Conservation (phyloP, 805 yeast species). For the Sugiyamaella qingdaonensis region DNA sequence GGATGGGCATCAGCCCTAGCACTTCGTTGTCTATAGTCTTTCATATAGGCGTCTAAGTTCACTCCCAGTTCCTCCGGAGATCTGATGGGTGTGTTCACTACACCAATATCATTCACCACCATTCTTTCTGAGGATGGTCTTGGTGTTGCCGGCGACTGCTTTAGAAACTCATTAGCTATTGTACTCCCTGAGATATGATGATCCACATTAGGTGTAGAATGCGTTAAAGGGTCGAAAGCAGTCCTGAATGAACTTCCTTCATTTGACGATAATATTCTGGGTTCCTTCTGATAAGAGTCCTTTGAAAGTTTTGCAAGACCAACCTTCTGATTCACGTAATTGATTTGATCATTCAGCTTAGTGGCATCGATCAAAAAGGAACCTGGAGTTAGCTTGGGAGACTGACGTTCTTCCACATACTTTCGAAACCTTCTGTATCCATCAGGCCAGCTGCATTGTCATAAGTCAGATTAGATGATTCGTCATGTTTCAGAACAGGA, state of each 20-base stretch:
- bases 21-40: too few species aligned
- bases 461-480: not conserved
- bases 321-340: not conserved
- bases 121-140: not conserved
- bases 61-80: too few species aligned
- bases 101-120: too few species aligned
- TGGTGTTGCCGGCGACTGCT: not conserved
- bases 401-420: not conserved
- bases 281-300: too few species aligned
- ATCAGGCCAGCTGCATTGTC: not conserved
- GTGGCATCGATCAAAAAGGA: not conserved
- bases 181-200: constrained; percentile 10
- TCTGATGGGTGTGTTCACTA: too few species aligned
- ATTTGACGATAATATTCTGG: not conserved
- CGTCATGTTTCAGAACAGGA: not conserved
- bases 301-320: not conserved
- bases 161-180: not conserved
- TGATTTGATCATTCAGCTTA: not conserved
- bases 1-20: too few species aligned
- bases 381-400: not conserved
- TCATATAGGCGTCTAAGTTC: too few species aligned
- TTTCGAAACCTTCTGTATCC: not conserved
- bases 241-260: not conserved
- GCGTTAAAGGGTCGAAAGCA: not conserved
- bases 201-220: constrained; percentile 7